Base-by-base conservation (phyloP, 1,284 basidiomycete species). In the Trametes pubescens region DNA sequence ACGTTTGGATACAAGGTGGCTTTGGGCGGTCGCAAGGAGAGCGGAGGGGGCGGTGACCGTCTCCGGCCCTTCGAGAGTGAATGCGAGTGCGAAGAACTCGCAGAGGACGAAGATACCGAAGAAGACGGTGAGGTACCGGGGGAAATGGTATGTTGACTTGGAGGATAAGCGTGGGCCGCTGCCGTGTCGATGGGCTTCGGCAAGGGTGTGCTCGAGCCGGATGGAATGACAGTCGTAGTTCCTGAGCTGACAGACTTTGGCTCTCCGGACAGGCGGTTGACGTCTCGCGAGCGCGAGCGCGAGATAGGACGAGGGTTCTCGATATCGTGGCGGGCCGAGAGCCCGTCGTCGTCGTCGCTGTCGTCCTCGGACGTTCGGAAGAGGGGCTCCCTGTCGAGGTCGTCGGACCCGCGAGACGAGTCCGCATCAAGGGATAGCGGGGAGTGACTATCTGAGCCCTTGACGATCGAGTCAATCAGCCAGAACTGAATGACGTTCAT, bases 401-500 rank as follows among this genome's bases (percentile, higher is more conserved):
- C 76, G 43, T 66, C 40, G 13, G 73, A 74, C 22, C 57, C 60
- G 21, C 73, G 73, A 4, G 71, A 65, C 13, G 70, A 69, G 46
- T 82, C 78, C 3, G 81, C 63, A 43, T 80, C 81, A 34, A 83
- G 72, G 43, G 78, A 73, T 16, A 81, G 72, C 5, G 78, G 67
- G 44, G 77, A 57, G 24, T 62, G 77, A 47, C 71, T 70, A 35
- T 78, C 74, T 22, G 86, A 86, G 2, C 88, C 89, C 75, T 93
- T 94, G 74, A 95, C 91, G 65, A 95, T 93, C 0, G 93, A 93
- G 77, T 94, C 92, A 62, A 93, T 93, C 54, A 93, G 79, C 92
- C 92, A 94, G 80, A 94, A 94, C 75, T 97, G 95, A 21, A 95
- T 69, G 53, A 96, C 80, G 76, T 96, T 98, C 95, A 98, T 98